A percentile compares a stretch with the other conserved stretches of the same genome.
Evolutionary conservation across 768 basidiomycete species (phyloP).

Genomic region (Kwoniella dendrophila): DNA sequence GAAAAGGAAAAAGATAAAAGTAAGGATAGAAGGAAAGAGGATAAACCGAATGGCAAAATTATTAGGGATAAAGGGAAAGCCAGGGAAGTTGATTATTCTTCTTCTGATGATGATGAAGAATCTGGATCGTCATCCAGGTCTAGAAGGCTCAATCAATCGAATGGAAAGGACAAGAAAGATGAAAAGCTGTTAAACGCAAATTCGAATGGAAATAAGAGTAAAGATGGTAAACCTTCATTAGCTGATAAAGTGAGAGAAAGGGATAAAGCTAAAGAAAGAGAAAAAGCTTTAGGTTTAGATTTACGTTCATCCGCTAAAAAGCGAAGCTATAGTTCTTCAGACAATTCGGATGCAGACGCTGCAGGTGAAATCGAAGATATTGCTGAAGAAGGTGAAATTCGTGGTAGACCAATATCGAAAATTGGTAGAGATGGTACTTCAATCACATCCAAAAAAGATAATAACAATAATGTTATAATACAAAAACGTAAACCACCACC

Average conservation of each 20-base stretch:
- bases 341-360: background rate
- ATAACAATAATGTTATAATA: background rate
- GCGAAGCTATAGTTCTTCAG: background rate
- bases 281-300: background rate
- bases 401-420: conserved; percentile 19
- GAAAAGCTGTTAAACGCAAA: background rate
- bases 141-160: no score
- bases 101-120: conserved; percentile 11
- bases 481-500: conserved; percentile 26
- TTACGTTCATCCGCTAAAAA: background rate
- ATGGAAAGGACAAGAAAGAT: background rate
- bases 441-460: background rate
- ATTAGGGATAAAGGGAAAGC: conserved; percentile 1
- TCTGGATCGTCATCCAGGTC: no score
- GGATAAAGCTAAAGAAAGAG: conserved; percentile 14
- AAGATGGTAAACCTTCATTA: conserved; percentile 1
- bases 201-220: background rate
- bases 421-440: background rate
- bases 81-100: conserved; percentile 19
- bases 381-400: conserved; percentile 23
- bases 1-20: background rate
- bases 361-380: no score
- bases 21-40: no score
- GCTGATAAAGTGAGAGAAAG: conserved; percentile 6
- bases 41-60: no score